A percentile compares a stretch with the other conserved stretches of the same genome.
phyloP scores from a whole-genome alignment of 805 yeast genomes.

The Saccharomycopsis microspora region DNA sequence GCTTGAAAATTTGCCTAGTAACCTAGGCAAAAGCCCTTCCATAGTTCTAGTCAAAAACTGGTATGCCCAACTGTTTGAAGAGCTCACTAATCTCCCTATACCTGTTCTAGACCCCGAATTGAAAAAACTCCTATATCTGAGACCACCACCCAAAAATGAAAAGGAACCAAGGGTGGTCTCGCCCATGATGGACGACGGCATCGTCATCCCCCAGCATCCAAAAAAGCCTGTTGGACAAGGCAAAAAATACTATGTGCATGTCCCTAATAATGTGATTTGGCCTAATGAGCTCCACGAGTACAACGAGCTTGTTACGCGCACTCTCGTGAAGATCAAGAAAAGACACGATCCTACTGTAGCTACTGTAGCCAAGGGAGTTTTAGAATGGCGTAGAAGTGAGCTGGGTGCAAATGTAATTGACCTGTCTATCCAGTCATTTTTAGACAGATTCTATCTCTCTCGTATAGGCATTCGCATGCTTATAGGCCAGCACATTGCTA shows the following conservation, averaged over 20 bases:
- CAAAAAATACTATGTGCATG: conserved; percentile 38
- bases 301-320: conserved; percentile 54
- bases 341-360: conserved; percentile 91
- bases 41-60: conserved; percentile 71
- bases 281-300: conserved; percentile 66
- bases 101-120: conserved; percentile 40
- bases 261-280: conserved; percentile 49
- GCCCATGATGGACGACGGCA: conserved; percentile 40
- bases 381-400: conserved; percentile 64
- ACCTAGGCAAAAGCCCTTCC: conserved; percentile 60
- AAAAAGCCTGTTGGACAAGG: conserved; percentile 1
- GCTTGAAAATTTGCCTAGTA: conserved; percentile 68
- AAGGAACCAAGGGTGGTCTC: conserved; percentile 3
- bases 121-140: conserved; percentile 25
- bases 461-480: conserved; percentile 89
- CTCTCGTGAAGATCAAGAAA: conserved; percentile 59
- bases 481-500: conserved; percentile 88
- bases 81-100: conserved; percentile 51
- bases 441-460: conserved; percentile 82
- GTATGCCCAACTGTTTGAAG: conserved; percentile 87
- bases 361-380: conserved; percentile 85
- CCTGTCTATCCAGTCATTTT: conserved; percentile 64
- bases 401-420: conserved; percentile 36
- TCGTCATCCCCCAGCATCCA: conserved; percentile 21
- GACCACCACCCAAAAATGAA: conserved; percentile 8